Evolutionary conservation across 2,329 filamentous ascomycete genomes (phyloP).

Genomic region (Cladorrhinum sp.): DNA sequence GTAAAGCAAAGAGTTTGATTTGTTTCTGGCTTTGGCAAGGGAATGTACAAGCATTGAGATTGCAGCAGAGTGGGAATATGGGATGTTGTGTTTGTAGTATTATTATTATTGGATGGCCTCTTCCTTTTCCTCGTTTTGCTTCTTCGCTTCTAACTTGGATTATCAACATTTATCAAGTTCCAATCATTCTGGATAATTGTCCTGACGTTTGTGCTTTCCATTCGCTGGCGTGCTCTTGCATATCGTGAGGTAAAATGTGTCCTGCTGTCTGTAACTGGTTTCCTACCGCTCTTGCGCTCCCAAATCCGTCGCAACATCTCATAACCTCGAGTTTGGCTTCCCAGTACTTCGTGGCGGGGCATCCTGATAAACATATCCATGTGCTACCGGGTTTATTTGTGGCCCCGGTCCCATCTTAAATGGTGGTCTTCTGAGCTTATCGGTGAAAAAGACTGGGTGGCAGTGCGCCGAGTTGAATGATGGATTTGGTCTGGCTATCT

Average conservation of each 20-base stretch:
- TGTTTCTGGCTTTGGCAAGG: neutral
- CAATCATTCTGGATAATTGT: too few species aligned
- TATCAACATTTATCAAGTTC: neutral
- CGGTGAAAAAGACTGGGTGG: slow-evolving; percentile 76
- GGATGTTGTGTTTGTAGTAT: neutral
- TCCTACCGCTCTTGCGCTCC: too few species aligned
- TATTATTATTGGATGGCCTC: neutral
- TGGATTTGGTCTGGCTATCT: neutral
- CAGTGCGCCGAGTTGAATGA: slow-evolving; percentile 55
- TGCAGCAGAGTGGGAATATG: neutral
- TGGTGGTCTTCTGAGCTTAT: slow-evolving; percentile 55
- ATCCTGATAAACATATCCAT: slow-evolving; percentile 60
- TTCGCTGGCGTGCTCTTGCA: too few species aligned
- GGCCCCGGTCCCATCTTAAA: slow-evolving; percentile 25
- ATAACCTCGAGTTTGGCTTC: slow-evolving; percentile 35
- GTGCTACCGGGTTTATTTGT: slow-evolving; percentile 50
- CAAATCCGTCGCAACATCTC: slow-evolving; percentile 10
- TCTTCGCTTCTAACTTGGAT: neutral
- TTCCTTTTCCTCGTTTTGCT: neutral
- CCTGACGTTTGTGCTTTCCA: too few species aligned
- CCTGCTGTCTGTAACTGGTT: neutral
- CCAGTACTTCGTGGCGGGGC: slow-evolving; percentile 31
- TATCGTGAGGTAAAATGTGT: too few species aligned
- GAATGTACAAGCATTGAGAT: neutral
- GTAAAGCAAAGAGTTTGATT: neutral